These are phyloP conservation scores for Gastrolobium bilobum DNA, from an alignment of 306 rosid genomes.

Conservation along the genomic window DNA sequence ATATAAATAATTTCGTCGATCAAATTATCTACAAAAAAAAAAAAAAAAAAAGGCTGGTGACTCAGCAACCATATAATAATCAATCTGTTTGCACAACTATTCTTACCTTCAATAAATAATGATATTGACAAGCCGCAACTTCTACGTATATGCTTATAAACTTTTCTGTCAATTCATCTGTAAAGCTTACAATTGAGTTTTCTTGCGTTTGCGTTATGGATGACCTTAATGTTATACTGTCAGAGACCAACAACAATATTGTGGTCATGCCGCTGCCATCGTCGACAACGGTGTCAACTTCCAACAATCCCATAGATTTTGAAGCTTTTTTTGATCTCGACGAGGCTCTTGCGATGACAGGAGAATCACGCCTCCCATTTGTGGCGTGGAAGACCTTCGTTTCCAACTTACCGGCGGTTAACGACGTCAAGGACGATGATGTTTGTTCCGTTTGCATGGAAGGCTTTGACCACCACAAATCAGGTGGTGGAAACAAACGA, in stretches of 20 bases:
- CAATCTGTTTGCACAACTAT: no score
- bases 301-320: conserved; percentile 29
- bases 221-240: neutral
- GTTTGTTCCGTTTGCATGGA: conserved; percentile 75
- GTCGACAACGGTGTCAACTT: neutral
- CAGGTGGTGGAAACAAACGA: conserved; percentile 50
- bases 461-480: neutral
- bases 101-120: no score
- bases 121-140: no score
- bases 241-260: neutral
- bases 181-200: neutral
- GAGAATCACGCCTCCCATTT: conserved; percentile 25
- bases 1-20: no score
- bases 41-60: no score
- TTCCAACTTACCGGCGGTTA: conserved; percentile 47
- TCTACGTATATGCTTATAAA: no score
- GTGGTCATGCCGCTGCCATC: neutral
- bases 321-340: conserved; percentile 58
- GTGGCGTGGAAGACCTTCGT: conserved; percentile 31
- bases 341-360: conserved; percentile 56
- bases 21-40: no score
- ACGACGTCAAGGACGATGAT: neutral
- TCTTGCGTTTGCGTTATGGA: conserved; percentile 24
- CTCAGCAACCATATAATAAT: no score
- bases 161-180: no score